Evolutionary conservation across 306 rosid species (phyloP).

Genomic region (Prunus mume): DNA sequence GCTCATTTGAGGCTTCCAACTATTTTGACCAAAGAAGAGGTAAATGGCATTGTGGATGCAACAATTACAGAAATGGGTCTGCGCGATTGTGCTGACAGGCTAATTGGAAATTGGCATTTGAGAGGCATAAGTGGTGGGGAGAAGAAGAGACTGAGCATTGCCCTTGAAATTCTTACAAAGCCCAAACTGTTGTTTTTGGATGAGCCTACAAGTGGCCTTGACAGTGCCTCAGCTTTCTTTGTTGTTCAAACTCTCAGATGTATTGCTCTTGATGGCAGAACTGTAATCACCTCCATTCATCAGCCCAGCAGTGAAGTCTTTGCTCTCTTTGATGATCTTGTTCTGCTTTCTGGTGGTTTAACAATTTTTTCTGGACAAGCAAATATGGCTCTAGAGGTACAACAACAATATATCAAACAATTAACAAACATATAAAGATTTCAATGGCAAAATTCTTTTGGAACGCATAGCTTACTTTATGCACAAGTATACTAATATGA

Average conservation of each 20-base stretch:
- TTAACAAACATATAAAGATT: no score
- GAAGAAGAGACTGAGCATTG: slow-evolving; percentile 85
- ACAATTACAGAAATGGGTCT: slow-evolving; percentile 81
- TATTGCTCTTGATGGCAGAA: slow-evolving; percentile 74
- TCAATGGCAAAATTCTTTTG: no score
- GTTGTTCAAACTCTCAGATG: slow-evolving; percentile 74
- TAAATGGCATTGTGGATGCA: slow-evolving; percentile 52
- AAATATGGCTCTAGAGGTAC: slow-evolving; percentile 69
- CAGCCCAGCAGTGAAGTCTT: slow-evolving; percentile 96
- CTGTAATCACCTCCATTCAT: slow-evolving; percentile 82
- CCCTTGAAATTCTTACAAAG: slow-evolving; percentile 82
- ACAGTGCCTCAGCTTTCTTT: slow-evolving; percentile 91
- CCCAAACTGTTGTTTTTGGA: slow-evolving; percentile 83
- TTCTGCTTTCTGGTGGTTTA: slow-evolving; percentile 82
- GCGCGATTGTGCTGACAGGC: slow-evolving; percentile 66
- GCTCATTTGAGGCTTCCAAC: slow-evolving; percentile 79
- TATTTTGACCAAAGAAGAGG: slow-evolving; percentile 53
- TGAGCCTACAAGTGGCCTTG: slow-evolving; percentile 92
- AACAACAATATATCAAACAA: not conserved
- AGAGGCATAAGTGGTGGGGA: slow-evolving; percentile 96
- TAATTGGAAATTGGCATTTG: slow-evolving; percentile 82
- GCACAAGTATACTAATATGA: no score
- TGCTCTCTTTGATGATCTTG: slow-evolving; percentile 89
- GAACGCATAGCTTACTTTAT: no score
- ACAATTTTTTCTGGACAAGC: slow-evolving; percentile 75